Evolutionary conservation across 2,329 filamentous ascomycete genomes (phyloP).

Genomic region (Aspergillus persii): DNA sequence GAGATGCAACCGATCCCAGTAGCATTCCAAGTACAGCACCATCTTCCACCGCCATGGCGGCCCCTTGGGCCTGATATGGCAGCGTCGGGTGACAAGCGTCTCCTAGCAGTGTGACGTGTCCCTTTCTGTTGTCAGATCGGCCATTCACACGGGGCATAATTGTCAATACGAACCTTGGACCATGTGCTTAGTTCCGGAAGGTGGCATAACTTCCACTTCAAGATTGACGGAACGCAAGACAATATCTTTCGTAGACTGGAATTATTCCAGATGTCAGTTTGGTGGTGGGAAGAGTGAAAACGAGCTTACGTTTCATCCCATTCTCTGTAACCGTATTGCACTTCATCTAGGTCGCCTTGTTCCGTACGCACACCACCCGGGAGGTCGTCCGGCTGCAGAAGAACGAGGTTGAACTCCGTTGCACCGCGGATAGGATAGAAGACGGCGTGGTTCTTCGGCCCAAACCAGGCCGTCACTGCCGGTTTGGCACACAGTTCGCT

Average conservation of each 20-base stretch:
- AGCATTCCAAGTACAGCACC: slow-evolving; percentile 61
- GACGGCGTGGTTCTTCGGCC: slow-evolving; percentile 59
- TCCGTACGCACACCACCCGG: slow-evolving; percentile 29
- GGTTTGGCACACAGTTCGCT: slow-evolving; percentile 48
- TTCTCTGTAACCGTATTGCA: slow-evolving; percentile 54
- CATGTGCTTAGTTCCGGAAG: slow-evolving; percentile 40
- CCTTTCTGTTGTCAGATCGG: slow-evolving; percentile 3
- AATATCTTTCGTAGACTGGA: slow-evolving; percentile 32
- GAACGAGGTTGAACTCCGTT: slow-evolving; percentile 61
- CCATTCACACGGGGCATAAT: not conserved
- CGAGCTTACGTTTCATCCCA: slow-evolving; percentile 55
- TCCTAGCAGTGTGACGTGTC: slow-evolving; percentile 35
- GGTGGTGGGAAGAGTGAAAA: not conserved
- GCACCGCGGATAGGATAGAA: slow-evolving; percentile 61
- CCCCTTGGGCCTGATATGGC: slow-evolving; percentile 62
- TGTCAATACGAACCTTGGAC: slow-evolving; percentile 19
- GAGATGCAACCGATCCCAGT: slow-evolving; percentile 44
- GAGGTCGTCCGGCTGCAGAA: slow-evolving; percentile 58
- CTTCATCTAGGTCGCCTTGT: slow-evolving; percentile 56
- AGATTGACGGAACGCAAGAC: slow-evolving; percentile 53
- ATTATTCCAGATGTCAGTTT: not conserved
- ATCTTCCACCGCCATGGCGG: slow-evolving; percentile 65
- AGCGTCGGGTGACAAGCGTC: slow-evolving; percentile 64
- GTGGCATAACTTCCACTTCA: slow-evolving; percentile 66
- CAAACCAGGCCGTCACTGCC: slow-evolving; percentile 60